A percentile compares a stretch with the other conserved stretches of the same genome.
Conservation (phyloP, 192 early-diverging fungal genomes). For the Coemansia sp. region DNA sequence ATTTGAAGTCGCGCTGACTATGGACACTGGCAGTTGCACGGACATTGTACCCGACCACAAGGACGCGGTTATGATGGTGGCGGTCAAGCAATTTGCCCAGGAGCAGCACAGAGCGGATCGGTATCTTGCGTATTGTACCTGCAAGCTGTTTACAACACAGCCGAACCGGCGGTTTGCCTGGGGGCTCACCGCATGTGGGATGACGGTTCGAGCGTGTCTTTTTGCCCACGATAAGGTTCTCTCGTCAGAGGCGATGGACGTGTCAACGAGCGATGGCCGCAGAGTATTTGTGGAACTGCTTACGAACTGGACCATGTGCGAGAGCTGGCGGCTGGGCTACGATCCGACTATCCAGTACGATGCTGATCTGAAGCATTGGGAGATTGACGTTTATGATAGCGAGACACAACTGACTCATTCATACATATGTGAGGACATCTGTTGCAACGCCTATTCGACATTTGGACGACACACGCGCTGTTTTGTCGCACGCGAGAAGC, state of each 20-base stretch:
- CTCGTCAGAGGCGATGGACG: constrained; percentile 17
- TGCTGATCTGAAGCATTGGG: background rate
- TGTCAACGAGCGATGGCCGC: background rate
- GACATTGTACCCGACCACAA: background rate
- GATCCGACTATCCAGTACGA: background rate
- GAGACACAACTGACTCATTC: background rate
- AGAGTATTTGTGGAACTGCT: constrained; percentile 13
- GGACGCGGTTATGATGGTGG: constrained; percentile 1
- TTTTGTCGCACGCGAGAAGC: background rate
- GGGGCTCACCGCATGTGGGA: constrained; percentile 22
- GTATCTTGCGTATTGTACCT: constrained; percentile 10
- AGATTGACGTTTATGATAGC: constrained; percentile 2
- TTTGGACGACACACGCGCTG: constrained; percentile 19
- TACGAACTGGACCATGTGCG: constrained; percentile 5
- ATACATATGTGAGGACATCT: background rate
- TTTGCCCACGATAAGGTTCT: constrained; percentile 1
- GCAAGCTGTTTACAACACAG: constrained; percentile 14
- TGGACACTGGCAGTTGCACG: background rate
- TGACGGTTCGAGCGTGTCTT: background rate
- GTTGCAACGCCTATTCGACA: background rate
- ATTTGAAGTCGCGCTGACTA: constrained; percentile 2
- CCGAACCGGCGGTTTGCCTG: constrained; percentile 16
- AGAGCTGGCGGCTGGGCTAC: constrained; percentile 5
- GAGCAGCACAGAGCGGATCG: background rate
- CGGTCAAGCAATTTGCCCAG: background rate